phyloP scores from a whole-genome alignment of 805 yeast species.

The Saccharomyces kudriavzevii region DNA sequence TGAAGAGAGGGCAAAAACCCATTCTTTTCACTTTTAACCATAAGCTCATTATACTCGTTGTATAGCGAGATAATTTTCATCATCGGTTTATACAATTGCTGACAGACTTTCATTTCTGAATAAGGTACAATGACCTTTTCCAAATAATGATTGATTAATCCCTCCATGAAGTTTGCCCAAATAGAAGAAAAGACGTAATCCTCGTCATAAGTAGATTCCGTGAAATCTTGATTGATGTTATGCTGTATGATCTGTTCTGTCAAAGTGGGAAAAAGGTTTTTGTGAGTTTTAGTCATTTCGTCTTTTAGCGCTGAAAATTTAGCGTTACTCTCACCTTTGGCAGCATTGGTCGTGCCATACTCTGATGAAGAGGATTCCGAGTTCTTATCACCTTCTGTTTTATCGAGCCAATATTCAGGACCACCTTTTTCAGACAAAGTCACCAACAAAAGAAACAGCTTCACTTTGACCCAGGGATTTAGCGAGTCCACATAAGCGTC shows the following conservation, averaged over 20 bases:
- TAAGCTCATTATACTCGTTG: conserved; percentile 30
- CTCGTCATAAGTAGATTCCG: conserved; percentile 26
- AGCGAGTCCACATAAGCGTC: conserved; percentile 18
- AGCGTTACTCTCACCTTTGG: not conserved
- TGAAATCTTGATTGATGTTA: conserved; percentile 29
- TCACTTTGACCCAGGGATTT: conserved; percentile 26
- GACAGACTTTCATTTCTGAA: conserved; percentile 32
- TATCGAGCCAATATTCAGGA: conserved; percentile 31
- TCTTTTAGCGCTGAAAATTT: not conserved
- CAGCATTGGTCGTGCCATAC: not conserved
- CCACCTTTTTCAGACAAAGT: conserved; percentile 30
- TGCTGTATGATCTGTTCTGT: conserved; percentile 29
- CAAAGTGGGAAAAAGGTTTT: conserved; percentile 17
- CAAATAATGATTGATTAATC: conserved; percentile 31
- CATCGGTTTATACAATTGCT: conserved; percentile 32
- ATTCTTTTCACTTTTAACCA: conserved; percentile 30
- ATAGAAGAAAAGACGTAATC: conserved; percentile 31
- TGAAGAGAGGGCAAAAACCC: conserved; percentile 22
- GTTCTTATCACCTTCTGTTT: conserved; percentile 12
- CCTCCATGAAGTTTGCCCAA: conserved; percentile 35
- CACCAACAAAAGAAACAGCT: conserved; percentile 24
- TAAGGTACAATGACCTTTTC: conserved; percentile 30
- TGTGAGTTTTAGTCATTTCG: not conserved
- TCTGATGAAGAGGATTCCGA: conserved; percentile 2
- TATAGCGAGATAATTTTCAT: conserved; percentile 31